Percentiles rank a stretch among this genome's conserved stretches.
Conservation (phyloP, 1,284 basidiomycete species). For the Moniliophthora roreri region DNA sequence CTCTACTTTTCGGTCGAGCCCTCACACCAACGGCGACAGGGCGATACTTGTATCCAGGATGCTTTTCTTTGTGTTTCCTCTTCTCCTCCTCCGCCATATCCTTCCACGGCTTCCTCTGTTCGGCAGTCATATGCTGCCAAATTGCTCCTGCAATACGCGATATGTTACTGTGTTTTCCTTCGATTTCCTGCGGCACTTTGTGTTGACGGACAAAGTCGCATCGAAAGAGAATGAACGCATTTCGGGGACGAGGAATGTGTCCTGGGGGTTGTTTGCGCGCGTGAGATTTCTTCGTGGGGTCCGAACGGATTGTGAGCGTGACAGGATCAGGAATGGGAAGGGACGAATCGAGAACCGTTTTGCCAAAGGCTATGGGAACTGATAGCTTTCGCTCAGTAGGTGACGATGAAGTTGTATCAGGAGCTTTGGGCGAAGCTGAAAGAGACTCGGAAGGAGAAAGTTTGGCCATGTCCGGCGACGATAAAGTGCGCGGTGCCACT, state of each 20-base stretch:
- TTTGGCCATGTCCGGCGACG: too few relatives aligned
- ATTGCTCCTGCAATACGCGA: slow-evolving; percentile 54
- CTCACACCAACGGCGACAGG: slow-evolving; percentile 1
- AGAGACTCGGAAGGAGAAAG: too few relatives aligned
- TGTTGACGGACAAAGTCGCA: slow-evolving; percentile 55
- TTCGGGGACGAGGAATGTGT: slow-evolving; percentile 81
- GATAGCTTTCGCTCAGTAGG: too few relatives aligned
- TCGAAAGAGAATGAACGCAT: slow-evolving; percentile 87
- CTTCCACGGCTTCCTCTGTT: slow-evolving; percentile 49
- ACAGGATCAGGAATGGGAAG: slow-evolving; percentile 12
- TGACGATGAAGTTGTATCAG: too few relatives aligned
- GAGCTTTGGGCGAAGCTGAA: too few relatives aligned
- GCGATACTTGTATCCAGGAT: slow-evolving; percentile 51
- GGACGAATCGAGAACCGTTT: not conserved
- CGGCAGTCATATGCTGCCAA: slow-evolving; percentile 49
- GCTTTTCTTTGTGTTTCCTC: slow-evolving; percentile 36
- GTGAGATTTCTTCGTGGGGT: slow-evolving; percentile 39
- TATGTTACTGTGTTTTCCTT: slow-evolving; percentile 57
- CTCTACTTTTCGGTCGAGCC: not conserved
- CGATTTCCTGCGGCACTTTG: slow-evolving; percentile 41
- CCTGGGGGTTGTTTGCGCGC: slow-evolving; percentile 41
- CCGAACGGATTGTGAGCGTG: not conserved
- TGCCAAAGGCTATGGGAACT: not conserved
- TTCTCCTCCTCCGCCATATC: slow-evolving; percentile 51
- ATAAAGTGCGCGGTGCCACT: too few relatives aligned